A percentile compares a stretch with the other conserved stretches of the same genome.
Evolutionary conservation across 2,329 filamentous ascomycete species (phyloP).

Genomic region (Trichothecium sympodiale): DNA sequence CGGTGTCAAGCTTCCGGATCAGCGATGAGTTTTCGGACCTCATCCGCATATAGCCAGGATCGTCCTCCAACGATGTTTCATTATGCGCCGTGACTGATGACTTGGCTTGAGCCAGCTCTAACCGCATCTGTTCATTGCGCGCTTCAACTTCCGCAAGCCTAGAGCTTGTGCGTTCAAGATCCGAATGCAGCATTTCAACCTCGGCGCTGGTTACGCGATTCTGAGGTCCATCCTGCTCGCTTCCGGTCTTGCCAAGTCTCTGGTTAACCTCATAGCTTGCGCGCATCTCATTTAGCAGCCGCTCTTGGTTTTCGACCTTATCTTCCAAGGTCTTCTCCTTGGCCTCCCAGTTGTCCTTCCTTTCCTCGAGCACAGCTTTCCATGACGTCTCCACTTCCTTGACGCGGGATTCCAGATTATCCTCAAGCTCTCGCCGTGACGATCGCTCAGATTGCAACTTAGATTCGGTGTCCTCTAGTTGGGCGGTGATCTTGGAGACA

Average conservation of each 20-base stretch:
- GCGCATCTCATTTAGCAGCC: conserved; percentile 86
- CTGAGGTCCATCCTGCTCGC: conserved; percentile 45
- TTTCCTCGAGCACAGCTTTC: conserved; percentile 82
- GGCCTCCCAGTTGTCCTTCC: conserved; percentile 90
- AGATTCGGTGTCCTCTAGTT: conserved; percentile 73
- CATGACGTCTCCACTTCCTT: conserved; percentile 87
- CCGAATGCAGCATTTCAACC: conserved; percentile 83
- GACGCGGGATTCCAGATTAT: conserved; percentile 64
- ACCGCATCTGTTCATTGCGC: conserved; percentile 82
- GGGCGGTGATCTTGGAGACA: conserved; percentile 61
- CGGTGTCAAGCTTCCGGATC: conserved; percentile 75
- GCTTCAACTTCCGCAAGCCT: conserved; percentile 85
- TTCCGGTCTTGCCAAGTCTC: conserved; percentile 64
- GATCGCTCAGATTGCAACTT: conserved; percentile 69
- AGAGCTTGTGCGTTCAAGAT: conserved; percentile 79
- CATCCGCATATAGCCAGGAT: conserved; percentile 78
- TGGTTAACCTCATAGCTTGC: conserved; percentile 96
- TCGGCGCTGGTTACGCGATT: conserved; percentile 74
- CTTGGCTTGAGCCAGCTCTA: conserved; percentile 83
- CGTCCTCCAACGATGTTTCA: conserved; percentile 64
- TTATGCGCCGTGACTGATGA: conserved; percentile 54
- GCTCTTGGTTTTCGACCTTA: conserved; percentile 88
- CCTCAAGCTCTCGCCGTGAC: conserved; percentile 64
- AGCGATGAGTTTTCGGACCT: conserved; percentile 89
- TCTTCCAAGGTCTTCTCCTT: conserved; percentile 88